phyloP scores from a whole-genome alignment of 176 grass and related monocot species.

The Aechmea fasciata region DNA sequence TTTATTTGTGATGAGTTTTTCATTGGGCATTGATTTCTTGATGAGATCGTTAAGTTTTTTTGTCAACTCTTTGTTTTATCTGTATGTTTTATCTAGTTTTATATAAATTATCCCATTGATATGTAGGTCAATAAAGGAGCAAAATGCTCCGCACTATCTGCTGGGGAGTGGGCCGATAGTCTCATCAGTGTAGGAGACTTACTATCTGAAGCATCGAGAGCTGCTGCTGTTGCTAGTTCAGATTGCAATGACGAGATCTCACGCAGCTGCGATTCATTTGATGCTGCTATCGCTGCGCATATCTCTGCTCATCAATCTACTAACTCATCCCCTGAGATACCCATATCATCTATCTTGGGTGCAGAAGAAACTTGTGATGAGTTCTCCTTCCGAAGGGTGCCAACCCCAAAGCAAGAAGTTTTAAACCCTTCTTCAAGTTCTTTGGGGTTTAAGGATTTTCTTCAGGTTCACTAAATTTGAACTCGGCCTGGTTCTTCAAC shows the following conservation, averaged over 20 bases:
- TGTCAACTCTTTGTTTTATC: neutral
- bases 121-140: conserved; percentile 27
- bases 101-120: too few relatives aligned
- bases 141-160: conserved; percentile 31
- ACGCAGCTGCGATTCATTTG: conserved; percentile 86
- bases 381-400: conserved; percentile 50
- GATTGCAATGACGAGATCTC: conserved; percentile 42
- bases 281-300: conserved; percentile 88
- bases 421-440: conserved; percentile 36
- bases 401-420: conserved; percentile 29
- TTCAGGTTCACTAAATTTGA: conserved; percentile 48
- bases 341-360: conserved; percentile 50
- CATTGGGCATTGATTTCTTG: neutral
- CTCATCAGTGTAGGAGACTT: conserved; percentile 89
- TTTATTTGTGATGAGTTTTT: too few relatives aligned
- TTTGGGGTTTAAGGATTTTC: conserved; percentile 45
- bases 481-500: neutral
- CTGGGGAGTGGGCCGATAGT: conserved; percentile 86
- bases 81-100: neutral
- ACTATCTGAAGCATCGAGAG: conserved; percentile 81
- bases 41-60: neutral
- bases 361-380: conserved; percentile 90
- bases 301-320: conserved; percentile 45
- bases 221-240: conserved; percentile 37
- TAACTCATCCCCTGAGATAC: conserved; percentile 14